Conservation (phyloP, 116 monocot genomes). For the Dioscorea cayenensis region DNA sequence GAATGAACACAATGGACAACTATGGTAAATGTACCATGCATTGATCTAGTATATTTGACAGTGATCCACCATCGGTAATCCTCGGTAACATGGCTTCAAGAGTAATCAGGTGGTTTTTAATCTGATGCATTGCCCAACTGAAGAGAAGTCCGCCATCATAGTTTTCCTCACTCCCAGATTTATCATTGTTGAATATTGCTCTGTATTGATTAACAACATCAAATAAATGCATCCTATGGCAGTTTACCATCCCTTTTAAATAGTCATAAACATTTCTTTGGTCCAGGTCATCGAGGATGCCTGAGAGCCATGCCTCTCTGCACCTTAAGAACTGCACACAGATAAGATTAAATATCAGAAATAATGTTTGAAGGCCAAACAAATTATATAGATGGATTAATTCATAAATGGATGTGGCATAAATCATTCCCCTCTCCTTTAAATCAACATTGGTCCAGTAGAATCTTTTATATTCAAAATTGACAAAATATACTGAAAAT, state of each 20-base stretch:
- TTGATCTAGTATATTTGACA: slow-evolving; percentile 88
- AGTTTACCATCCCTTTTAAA: slow-evolving; percentile 86
- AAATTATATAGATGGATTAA: neutral
- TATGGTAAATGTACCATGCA: slow-evolving; percentile 70
- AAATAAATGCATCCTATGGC: slow-evolving; percentile 86
- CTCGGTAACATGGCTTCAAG: slow-evolving; percentile 91
- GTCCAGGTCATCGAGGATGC: slow-evolving; percentile 90
- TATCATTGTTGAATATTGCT: slow-evolving; percentile 90
- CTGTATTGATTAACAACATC: slow-evolving; percentile 97
- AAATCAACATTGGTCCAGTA: neutral
- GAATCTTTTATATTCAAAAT: neutral
- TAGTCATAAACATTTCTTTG: slow-evolving; percentile 92
- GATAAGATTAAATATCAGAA: neutral
- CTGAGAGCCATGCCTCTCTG: slow-evolving; percentile 94
- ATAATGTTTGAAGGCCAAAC: neutral
- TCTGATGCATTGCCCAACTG: slow-evolving; percentile 98
- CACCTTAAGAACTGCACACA: slow-evolving; percentile 84
- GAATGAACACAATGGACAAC: neutral
- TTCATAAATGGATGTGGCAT: neutral
- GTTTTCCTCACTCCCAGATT: slow-evolving; percentile 88
- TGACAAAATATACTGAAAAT: neutral
- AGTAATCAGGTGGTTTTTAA: slow-evolving; percentile 67
- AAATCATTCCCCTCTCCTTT: neutral
- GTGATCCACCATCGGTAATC: slow-evolving; percentile 78
- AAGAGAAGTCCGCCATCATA: slow-evolving; percentile 96